Percentiles rank a stretch among this genome's conserved stretches.
Evolutionary conservation across 441 rosid species (phyloP).

Genomic region (Gossypium aridum): DNA sequence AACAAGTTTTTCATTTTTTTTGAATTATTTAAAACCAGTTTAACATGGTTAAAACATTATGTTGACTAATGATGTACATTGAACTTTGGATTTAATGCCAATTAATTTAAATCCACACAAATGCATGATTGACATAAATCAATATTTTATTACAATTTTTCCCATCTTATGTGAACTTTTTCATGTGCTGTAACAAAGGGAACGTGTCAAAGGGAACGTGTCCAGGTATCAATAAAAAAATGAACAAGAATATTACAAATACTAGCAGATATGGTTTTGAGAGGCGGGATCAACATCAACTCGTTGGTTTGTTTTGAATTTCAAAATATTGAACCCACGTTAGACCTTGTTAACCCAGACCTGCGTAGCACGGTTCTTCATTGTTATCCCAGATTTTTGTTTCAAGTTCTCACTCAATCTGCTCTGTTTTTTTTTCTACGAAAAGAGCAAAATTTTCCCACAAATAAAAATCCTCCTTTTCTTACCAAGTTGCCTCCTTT

Average conservation of each 20-base stretch:
- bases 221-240: not conserved
- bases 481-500: not conserved
- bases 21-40: not conserved
- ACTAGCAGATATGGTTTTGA: not conserved
- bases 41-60: no score
- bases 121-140: no score
- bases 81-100: no score
- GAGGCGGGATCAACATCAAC: not conserved
- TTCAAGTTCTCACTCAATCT: not conserved
- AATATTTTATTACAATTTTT: no score
- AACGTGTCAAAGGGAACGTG: not conserved
- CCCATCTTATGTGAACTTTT: not conserved
- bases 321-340: constrained; percentile 4
- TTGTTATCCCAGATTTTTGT: not conserved
- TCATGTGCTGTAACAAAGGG: not conserved
- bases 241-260: not conserved
- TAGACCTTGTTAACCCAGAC: not conserved
- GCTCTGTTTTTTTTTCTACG: not conserved
- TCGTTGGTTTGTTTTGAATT: constrained; percentile 11
- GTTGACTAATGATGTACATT: no score
- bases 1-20: not conserved
- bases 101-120: no score
- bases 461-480: not conserved
- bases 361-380: not conserved
- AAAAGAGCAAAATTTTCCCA: not conserved